Evolutionary conservation across 164 flowering plant genomes (phyloP), one percentile per base, ranked within the genome.

Genomic region (Aristolochia contorta): DNA sequence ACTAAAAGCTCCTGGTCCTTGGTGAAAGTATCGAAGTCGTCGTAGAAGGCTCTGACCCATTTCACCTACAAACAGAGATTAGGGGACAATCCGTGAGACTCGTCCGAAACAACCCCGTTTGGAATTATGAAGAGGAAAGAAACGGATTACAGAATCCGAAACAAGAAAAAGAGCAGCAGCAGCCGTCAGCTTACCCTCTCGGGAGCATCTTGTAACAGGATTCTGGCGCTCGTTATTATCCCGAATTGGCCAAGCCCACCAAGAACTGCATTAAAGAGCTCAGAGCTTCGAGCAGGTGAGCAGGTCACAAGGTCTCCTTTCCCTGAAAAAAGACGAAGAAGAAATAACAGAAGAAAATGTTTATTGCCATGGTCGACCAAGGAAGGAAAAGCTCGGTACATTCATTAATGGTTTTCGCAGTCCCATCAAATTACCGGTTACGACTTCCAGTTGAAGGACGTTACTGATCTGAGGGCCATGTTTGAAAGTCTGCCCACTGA

Each of bases 201-300:
- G 20, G 79, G 82, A 37, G 82, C 75, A 8, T 71, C 72, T 62
- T 71, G 74, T 0, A 78, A 70, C 53, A 68, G 27, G 46, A 78
- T 71, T 62, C 80, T 70, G 0, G 83, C 80, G 49, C 72, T 72
- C 52, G 80, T 77, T 22, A 79, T 77, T 47, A 79, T 79, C 16
- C 83, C 83, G 67, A 79, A 79, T 59, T 79, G 83, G 55, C 83
- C 83, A 8, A 79, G 71, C 19, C 83, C 83, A 27, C 83, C 83
- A 13, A 79, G 64, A 54, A 72, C 79, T 30, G 70, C 76, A 67
- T 72, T 53, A 52, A 79, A 79, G 20, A 79, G 74, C 20, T 79
- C 79, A 7, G 77, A 49, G 57, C 61, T 72, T 53, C 59, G 45
- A 23, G 56, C 37, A 46, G 68, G 65, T 4, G 83, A 79, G 54